These are phyloP conservation scores for Pontederia crassipes DNA, from an alignment of 176 grass and related monocot species.

Conservation along the genomic window DNA sequence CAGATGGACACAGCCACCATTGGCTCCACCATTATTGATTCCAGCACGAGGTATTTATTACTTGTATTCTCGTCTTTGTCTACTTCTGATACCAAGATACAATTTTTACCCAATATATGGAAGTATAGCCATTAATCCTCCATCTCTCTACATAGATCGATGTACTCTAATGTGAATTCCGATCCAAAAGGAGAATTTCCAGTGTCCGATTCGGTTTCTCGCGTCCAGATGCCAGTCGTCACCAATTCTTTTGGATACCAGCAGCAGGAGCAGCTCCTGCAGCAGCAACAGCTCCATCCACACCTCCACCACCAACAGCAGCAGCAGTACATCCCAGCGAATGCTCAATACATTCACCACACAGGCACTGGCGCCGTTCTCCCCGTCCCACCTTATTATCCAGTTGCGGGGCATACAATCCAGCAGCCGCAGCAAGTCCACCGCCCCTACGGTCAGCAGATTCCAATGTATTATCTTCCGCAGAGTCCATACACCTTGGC, in stretches of 20 bases:
- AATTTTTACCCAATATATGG: background rate
- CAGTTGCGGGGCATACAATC: slow-evolving; percentile 17
- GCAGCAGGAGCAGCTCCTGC: slow-evolving; percentile 37
- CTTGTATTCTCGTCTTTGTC: slow-evolving; percentile 7
- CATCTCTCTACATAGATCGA: background rate
- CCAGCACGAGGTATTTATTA: slow-evolving; percentile 43
- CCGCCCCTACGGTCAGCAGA: slow-evolving; percentile 31
- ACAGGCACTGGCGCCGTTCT: slow-evolving; percentile 57
- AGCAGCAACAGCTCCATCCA: slow-evolving; percentile 29
- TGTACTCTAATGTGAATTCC: background rate
- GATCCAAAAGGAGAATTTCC: slow-evolving; percentile 14
- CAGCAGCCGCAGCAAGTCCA: slow-evolving; percentile 56
- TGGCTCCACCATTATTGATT: slow-evolving; percentile 32
- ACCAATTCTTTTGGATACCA: background rate
- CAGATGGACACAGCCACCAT: slow-evolving; percentile 6
- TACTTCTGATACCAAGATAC: background rate
- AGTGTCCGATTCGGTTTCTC: slow-evolving; percentile 15
- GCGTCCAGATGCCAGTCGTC: slow-evolving; percentile 30
- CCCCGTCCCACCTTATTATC: slow-evolving; percentile 63
- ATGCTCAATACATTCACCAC: slow-evolving; percentile 85
- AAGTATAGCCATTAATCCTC: background rate
- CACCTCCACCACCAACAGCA: slow-evolving; percentile 34
- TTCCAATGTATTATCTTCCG: slow-evolving; percentile 61
- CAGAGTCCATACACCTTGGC: slow-evolving; percentile 48
- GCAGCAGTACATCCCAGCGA: slow-evolving; percentile 40